These are phyloP conservation scores for Trypanosoma melophagium DNA, from an alignment of 208 protist genomes.

Conservation along the genomic window DNA sequence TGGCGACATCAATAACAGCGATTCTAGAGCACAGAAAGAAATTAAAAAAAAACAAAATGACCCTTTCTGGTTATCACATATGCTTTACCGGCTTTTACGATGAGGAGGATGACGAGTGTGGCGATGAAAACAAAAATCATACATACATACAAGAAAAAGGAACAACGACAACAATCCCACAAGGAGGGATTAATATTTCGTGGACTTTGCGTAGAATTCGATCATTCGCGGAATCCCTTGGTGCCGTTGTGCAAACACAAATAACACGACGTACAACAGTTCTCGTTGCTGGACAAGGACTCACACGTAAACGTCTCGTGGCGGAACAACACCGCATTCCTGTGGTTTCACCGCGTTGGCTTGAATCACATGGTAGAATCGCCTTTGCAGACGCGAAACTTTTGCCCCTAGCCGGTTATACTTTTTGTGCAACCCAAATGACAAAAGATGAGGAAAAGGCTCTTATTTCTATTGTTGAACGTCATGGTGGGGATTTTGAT, in stretches of 20 bases:
- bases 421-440: constrained; percentile 56
- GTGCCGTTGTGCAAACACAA: constrained; percentile 34
- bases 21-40: background rate
- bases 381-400: constrained; percentile 30
- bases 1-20: too few relatives aligned
- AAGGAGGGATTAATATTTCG: background rate
- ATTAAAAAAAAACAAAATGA: constrained; percentile 6
- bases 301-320: constrained; percentile 69
- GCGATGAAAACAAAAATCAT: background rate
- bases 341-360: constrained; percentile 57
- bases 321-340: constrained; percentile 51
- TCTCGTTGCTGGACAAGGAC: constrained; percentile 63
- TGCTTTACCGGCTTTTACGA: constrained; percentile 38
- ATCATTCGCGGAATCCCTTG: constrained; percentile 21
- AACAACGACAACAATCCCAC: too few relatives aligned
- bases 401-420: constrained; percentile 63
- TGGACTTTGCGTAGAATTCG: constrained; percentile 14
- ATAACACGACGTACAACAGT: constrained; percentile 47
- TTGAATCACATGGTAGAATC: constrained; percentile 26
- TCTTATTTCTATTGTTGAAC: constrained; percentile 40
- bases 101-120: constrained; percentile 11
- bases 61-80: constrained; percentile 23
- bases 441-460: constrained; percentile 40
- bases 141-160: background rate
- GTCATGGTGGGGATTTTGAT: constrained; percentile 48